A percentile compares a stretch with the other conserved stretches of the same genome.
Evolutionary conservation across 2,329 filamentous ascomycete genomes (phyloP).

Genomic region (Neocatenulostroma microsporum): DNA sequence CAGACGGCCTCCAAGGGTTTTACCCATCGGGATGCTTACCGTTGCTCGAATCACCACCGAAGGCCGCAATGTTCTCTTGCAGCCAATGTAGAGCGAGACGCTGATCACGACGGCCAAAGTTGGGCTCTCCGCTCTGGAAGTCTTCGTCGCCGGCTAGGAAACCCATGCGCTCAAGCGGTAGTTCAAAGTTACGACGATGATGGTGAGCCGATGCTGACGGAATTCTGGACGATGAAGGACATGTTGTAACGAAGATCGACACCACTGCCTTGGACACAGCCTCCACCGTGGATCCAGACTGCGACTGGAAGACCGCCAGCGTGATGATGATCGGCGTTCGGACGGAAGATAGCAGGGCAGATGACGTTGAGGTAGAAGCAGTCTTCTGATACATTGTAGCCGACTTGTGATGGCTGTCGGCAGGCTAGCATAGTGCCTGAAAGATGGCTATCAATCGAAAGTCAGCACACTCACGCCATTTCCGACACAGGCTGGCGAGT

Average conservation of each 20-base stretch:
- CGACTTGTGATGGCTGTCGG: constrained; percentile 15
- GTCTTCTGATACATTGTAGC: constrained; percentile 44
- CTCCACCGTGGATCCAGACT: constrained; percentile 46
- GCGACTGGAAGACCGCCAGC: constrained; percentile 51
- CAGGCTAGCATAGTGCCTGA: too few species aligned
- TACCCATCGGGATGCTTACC: too few species aligned
- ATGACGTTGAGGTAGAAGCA: constrained; percentile 58
- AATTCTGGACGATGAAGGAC: constrained; percentile 49
- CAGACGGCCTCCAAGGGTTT: too few species aligned
- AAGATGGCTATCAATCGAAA: too few species aligned
- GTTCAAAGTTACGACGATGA: constrained; percentile 54
- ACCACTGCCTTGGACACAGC: constrained; percentile 33
- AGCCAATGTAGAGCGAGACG: constrained; percentile 42
- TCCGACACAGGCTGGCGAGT: constrained; percentile 37
- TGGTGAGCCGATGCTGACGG: constrained; percentile 35
- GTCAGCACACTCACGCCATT: too few species aligned
- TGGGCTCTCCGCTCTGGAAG: constrained; percentile 47
- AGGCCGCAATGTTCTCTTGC: constrained; percentile 45
- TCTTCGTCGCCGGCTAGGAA: constrained; percentile 55
- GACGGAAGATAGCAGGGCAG: too few species aligned
- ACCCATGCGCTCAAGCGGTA: constrained; percentile 59
- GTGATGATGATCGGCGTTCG: too few species aligned
- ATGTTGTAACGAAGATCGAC: constrained; percentile 55
- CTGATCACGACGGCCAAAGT: constrained; percentile 38
- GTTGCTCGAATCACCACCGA: constrained; percentile 63